These are phyloP conservation scores for Saitozyma podzolica DNA, from an alignment of 768 basidiomycete species.

Conservation along the genomic window DNA sequence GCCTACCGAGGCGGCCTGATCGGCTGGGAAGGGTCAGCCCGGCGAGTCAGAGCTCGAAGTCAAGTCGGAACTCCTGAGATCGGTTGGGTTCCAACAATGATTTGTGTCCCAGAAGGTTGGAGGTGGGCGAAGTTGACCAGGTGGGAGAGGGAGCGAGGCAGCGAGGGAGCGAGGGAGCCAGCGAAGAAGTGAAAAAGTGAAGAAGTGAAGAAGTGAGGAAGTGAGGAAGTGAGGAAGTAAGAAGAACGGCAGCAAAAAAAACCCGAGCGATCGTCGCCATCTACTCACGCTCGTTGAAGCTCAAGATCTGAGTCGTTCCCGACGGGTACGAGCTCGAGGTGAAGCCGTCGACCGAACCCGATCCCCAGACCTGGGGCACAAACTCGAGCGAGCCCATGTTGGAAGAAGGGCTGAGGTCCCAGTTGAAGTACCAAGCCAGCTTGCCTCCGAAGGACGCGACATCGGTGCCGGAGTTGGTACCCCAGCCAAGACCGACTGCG, in stretches of 20 bases:
- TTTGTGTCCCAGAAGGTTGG: not conserved
- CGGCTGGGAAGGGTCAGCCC: constrained; percentile 17
- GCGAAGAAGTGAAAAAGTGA: no score
- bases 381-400: constrained; percentile 19
- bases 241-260: no score
- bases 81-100: not conserved
- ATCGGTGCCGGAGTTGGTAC: constrained; percentile 5
- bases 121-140: not conserved
- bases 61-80: not conserved
- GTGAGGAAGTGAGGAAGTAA: no score
- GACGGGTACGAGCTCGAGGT: constrained; percentile 1
- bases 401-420: constrained; percentile 14
- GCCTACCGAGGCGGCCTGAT: constrained; percentile 16
- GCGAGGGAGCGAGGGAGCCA: no score
- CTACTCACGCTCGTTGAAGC: constrained; percentile 48
- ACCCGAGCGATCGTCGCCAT: not conserved
- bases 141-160: not conserved
- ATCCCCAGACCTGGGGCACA: constrained; percentile 29
- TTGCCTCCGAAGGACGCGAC: constrained; percentile 10
- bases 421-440: constrained; percentile 31
- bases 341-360: constrained; percentile 5
- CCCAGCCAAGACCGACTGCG: constrained; percentile 12
- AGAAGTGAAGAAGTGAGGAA: no score
- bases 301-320: constrained; percentile 29
- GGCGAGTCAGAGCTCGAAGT: not conserved